A percentile compares a stretch with the other conserved stretches of the same genome.
phyloP scores from a whole-genome alignment of 208 protist species.

The Leishmania guyanensis region DNA sequence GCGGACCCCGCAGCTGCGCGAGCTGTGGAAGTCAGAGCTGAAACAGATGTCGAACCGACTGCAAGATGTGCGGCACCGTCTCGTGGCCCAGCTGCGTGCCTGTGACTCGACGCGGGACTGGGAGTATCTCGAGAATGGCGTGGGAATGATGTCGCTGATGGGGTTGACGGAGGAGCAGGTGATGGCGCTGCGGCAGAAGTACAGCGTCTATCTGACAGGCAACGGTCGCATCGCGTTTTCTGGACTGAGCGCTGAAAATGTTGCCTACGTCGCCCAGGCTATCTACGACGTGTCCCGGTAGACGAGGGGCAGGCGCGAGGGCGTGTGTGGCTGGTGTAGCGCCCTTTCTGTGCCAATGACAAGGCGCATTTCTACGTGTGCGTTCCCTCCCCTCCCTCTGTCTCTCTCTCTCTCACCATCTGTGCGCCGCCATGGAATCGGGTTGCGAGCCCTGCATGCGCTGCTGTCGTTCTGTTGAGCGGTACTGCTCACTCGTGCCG shows the following conservation, averaged over 20 bases:
- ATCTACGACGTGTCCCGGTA: constrained; percentile 66
- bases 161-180: constrained; percentile 89
- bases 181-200: constrained; percentile 38
- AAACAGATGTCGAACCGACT: constrained; percentile 87
- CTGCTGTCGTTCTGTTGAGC: background rate
- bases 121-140: constrained; percentile 93
- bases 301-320: background rate
- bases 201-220: constrained; percentile 79
- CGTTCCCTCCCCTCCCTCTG: no score
- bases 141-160: constrained; percentile 97
- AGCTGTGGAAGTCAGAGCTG: constrained; percentile 88
- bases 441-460: background rate
- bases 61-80: constrained; percentile 50
- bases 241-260: constrained; percentile 67
- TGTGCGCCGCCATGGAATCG: background rate
- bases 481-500: background rate
- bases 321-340: background rate
- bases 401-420: background rate
- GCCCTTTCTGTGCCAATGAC: background rate
- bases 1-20: constrained; percentile 60
- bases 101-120: constrained; percentile 78
- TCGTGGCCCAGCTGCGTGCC: constrained; percentile 65
- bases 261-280: constrained; percentile 72
- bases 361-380: background rate
- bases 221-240: constrained; percentile 82